phyloP scores from a whole-genome alignment of 352 stramenopile species.

The Pythium monospermum region DNA sequence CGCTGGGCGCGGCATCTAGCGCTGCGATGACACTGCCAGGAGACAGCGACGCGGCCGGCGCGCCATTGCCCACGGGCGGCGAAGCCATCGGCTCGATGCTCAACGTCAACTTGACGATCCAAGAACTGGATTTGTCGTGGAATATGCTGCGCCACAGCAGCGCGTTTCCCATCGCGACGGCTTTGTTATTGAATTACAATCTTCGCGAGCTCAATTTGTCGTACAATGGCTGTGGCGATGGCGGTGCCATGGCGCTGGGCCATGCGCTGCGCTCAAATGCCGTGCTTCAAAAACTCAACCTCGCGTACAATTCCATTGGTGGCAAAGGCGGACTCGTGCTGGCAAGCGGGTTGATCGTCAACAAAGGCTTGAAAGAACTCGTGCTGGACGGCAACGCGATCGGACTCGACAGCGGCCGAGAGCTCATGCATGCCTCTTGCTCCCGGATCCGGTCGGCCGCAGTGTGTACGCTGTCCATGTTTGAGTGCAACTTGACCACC shows the following conservation, averaged over 20 bases:
- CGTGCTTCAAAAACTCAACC: conserved; percentile 32
- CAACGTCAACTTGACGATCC: conserved; percentile 67
- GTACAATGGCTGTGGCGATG: conserved; percentile 59
- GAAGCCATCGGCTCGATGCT: conserved; percentile 80
- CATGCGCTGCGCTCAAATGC: conserved; percentile 51
- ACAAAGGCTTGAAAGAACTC: conserved; percentile 40
- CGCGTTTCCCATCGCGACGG: conserved; percentile 34
- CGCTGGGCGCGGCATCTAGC: conserved; percentile 4
- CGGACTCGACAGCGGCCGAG: conserved; percentile 44
- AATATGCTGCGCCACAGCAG: conserved; percentile 60
- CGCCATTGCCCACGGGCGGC: conserved; percentile 38
- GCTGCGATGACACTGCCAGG: conserved; percentile 4
- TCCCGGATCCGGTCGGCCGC: conserved; percentile 15
- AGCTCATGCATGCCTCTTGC: conserved; percentile 54
- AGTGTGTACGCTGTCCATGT: conserved; percentile 44
- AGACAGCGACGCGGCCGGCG: conserved; percentile 34
- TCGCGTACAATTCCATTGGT: conserved; percentile 68
- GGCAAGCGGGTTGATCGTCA: conserved; percentile 45
- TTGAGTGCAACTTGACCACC: conserved; percentile 43
- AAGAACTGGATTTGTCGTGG: conserved; percentile 79
- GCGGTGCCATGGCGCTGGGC: conserved; percentile 50
- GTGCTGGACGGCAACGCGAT: conserved; percentile 57
- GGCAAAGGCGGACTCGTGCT: conserved; percentile 46
- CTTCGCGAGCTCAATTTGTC: conserved; percentile 52
- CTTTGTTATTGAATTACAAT: conserved; percentile 61